Conservation (phyloP, 2,329 filamentous ascomycete species). For the Pseudopithomyces chartarum region DNA sequence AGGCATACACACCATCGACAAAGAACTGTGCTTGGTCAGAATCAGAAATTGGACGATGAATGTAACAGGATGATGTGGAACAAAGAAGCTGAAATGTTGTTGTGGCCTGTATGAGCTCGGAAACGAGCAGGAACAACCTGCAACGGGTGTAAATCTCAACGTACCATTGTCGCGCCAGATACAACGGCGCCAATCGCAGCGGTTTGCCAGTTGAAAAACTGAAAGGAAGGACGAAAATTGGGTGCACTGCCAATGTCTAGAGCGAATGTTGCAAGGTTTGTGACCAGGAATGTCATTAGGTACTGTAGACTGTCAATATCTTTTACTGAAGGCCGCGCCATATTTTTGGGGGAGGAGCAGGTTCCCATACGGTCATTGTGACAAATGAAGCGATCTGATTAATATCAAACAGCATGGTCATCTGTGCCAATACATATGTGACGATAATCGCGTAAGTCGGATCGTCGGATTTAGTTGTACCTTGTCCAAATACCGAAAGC, state of each 20-base stretch:
- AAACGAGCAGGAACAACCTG: too few relatives aligned
- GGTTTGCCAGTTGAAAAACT: slow-evolving; percentile 81
- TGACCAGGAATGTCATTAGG: slow-evolving; percentile 89
- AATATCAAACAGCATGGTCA: slow-evolving; percentile 80
- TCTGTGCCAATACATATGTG: slow-evolving; percentile 75
- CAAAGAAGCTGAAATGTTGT: too few relatives aligned
- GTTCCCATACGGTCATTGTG: slow-evolving; percentile 81
- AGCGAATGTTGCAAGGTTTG: slow-evolving; percentile 84
- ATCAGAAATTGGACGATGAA: too few relatives aligned
- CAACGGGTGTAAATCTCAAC: neutral
- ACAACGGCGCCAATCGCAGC: slow-evolving; percentile 75
- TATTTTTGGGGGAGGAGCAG: too few relatives aligned
- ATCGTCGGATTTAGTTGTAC: slow-evolving; percentile 73
- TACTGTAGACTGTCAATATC: slow-evolving; percentile 53
- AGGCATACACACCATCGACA: slow-evolving; percentile 80
- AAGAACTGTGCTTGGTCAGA: slow-evolving; percentile 62
- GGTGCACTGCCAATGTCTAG: slow-evolving; percentile 86
- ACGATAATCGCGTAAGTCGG: slow-evolving; percentile 76
- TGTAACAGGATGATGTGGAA: too few relatives aligned
- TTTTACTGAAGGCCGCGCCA: neutral
- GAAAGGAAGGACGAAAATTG: slow-evolving; percentile 86
- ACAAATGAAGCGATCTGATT: slow-evolving; percentile 90
- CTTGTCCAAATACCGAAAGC: slow-evolving; percentile 73
- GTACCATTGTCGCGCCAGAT: slow-evolving; percentile 74
- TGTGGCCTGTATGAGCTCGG: too few relatives aligned